These are phyloP conservation scores for Tillandsia leiboldiana DNA, from an alignment of 176 grass and related monocot genomes.

Conservation along the genomic window DNA sequence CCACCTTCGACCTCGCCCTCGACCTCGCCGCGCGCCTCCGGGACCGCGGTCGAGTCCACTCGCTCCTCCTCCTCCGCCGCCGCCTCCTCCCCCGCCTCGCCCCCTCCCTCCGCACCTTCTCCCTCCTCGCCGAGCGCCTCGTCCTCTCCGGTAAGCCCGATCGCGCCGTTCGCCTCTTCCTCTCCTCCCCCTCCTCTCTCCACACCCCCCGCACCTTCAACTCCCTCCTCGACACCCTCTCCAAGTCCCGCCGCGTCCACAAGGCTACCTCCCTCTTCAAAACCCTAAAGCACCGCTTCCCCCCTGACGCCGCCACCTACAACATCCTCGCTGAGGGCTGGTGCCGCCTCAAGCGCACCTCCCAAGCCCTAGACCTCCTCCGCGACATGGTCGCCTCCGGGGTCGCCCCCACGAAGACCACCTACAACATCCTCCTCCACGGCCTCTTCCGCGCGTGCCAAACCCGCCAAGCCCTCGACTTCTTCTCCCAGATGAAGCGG, in stretches of 20 bases:
- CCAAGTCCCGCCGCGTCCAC: slow-evolving; percentile 48
- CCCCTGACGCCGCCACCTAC: slow-evolving; percentile 56
- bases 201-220: slow-evolving; percentile 64
- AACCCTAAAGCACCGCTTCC: slow-evolving; percentile 48
- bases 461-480: slow-evolving; percentile 46
- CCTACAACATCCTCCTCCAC: slow-evolving; percentile 82
- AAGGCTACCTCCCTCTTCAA: slow-evolving; percentile 74
- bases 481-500: slow-evolving; percentile 94
- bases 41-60: slow-evolving; percentile 31
- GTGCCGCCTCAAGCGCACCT: slow-evolving; percentile 74
- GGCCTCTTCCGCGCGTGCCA: slow-evolving; percentile 81
- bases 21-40: no score
- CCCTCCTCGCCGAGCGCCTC: slow-evolving; percentile 61
- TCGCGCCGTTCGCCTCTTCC: slow-evolving; percentile 64
- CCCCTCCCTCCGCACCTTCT: slow-evolving; percentile 65
- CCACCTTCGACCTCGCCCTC: no score
- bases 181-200: slow-evolving; percentile 60
- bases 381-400: slow-evolving; percentile 65
- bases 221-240: slow-evolving; percentile 64
- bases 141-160: slow-evolving; percentile 57
- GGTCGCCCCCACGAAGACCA: slow-evolving; percentile 67
- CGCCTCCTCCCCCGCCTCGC: slow-evolving; percentile 43
- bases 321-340: slow-evolving; percentile 84
- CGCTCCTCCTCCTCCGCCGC: slow-evolving; percentile 47
- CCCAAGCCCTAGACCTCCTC: slow-evolving; percentile 67